phyloP scores from a whole-genome alignment of 2,329 filamentous ascomycete species.

The Aspergillus sp. region DNA sequence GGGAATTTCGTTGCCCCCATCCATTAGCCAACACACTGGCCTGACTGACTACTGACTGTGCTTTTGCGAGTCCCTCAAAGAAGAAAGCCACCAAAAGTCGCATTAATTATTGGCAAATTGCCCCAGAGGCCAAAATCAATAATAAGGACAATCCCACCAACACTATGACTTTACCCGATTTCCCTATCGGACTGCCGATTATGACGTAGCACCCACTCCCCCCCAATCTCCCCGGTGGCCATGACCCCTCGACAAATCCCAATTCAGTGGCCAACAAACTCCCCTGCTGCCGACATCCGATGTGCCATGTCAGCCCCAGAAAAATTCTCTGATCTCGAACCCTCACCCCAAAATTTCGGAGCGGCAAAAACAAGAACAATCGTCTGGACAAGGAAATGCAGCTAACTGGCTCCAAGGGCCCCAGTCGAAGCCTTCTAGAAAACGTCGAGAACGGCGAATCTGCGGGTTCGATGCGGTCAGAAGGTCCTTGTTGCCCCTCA shows the following conservation, averaged over 20 bases:
- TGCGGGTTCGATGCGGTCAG: conserved; percentile 16
- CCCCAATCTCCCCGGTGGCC: not conserved
- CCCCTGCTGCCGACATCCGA: conserved; percentile 5
- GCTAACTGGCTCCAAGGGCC: conserved; percentile 15
- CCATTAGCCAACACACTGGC: not conserved
- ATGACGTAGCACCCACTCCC: conserved; percentile 10
- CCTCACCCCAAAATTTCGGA: not conserved
- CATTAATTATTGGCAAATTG: conserved; percentile 12
- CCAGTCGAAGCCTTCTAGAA: conserved; percentile 38
- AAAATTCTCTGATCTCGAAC: conserved; percentile 4
- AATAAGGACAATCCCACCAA: conserved; percentile 2
- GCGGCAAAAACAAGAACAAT: conserved; percentile 2
- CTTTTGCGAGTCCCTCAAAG: not conserved
- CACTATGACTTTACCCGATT: conserved; percentile 5
- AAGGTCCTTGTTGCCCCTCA: conserved; percentile 10
- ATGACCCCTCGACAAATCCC: not conserved
- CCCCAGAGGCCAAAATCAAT: conserved; percentile 8
- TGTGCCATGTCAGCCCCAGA: not conserved
- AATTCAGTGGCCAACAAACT: not conserved
- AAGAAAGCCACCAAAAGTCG: conserved; percentile 3
- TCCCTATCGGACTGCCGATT: conserved; percentile 15
- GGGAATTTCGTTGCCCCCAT: not conserved
- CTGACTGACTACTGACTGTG: not conserved
- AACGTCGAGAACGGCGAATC: conserved; percentile 33
- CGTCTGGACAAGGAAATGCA: conserved; percentile 16